Percentiles rank a stretch among this genome's conserved stretches.
These are phyloP conservation scores for Psophocarpus tetragonolobus DNA, from an alignment of 306 rosid genomes.

Conservation along the genomic window DNA sequence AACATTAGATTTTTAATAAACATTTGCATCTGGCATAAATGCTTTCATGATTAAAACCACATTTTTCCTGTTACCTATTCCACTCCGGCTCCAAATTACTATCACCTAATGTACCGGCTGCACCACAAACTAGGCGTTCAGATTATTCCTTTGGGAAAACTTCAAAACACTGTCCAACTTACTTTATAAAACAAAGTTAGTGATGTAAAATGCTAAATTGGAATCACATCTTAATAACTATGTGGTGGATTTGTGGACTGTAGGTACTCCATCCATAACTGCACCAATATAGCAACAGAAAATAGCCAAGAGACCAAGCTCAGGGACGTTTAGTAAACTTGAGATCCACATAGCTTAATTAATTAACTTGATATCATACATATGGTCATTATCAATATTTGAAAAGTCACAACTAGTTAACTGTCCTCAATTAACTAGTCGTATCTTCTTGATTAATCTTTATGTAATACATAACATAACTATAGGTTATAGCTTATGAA, in stretches of 20 bases:
- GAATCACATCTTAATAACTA: neutral
- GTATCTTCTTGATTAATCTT: neutral
- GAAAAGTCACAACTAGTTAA: neutral
- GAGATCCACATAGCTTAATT: neutral
- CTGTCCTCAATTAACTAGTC: neutral
- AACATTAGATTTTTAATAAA: neutral
- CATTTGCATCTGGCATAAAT: constrained; percentile 1
- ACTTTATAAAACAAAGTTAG: neutral
- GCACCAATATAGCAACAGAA: neutral
- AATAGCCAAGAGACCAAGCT: neutral
- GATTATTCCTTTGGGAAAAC: constrained; percentile 13
- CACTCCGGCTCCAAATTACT: too few relatives aligned
- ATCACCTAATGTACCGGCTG: neutral
- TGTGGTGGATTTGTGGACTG: neutral
- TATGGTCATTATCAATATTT: neutral
- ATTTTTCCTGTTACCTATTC: neutral
- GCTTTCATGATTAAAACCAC: neutral
- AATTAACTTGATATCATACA: neutral
- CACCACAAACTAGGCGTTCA: constrained; percentile 31
- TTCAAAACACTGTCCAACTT: neutral
- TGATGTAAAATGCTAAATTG: neutral
- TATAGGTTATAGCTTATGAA: too few relatives aligned
- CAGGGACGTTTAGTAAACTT: neutral
- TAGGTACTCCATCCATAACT: neutral
- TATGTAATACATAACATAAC: neutral